Base-by-base conservation (phyloP, 2,329 filamentous ascomycete species). In the Sordariomycetes sp. region DNA sequence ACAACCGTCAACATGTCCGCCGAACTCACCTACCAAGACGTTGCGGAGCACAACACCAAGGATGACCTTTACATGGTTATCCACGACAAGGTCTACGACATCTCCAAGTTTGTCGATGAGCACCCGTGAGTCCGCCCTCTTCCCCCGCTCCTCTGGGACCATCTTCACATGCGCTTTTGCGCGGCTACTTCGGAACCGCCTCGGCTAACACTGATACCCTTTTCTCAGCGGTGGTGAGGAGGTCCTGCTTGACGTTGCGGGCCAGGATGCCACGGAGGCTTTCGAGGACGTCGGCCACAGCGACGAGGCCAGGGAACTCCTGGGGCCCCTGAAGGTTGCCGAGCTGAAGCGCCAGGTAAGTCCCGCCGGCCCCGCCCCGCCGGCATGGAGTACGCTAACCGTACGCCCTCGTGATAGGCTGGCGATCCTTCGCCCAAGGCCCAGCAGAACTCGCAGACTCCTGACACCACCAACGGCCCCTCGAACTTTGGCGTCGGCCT, bases 261-360 rank as follows among this genome's bases (percentile, higher is more conserved):
- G 94, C 66, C 92, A 96, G 78, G 94, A 99, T 75, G 88, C 89
- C 68, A 96, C 93, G 67, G 94, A 97, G 78, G 93, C 94, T 62
- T 99, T 99, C 72, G 94, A 99, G 79, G 94, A 99, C 76, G 94
- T 99, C 69, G 94, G 94, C 70, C 94, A 99, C 87, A 95, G 89
- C 68, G 94, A 99, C 75, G 94, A 99, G 81, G 94, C 94, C 65
- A 88, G 94, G 65, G 93, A 97, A 79, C 93, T 96, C 65, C 85
- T 99, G 59, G 85, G 88, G 35, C 83, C 84, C 68, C 78, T 96
- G 64, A 75, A 85, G 57, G 81, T 94, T 64, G 92, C 90, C 64
- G 79, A 71, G 43, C 75, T 97, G 72, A 95, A 96, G 85, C 83
- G 90, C 73, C 72, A 82, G 79, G 90, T 95, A 81, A 68, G 85